Conservation (phyloP, 495 filamentous ascomycete genomes). For the Hypoxylon perforatum region DNA sequence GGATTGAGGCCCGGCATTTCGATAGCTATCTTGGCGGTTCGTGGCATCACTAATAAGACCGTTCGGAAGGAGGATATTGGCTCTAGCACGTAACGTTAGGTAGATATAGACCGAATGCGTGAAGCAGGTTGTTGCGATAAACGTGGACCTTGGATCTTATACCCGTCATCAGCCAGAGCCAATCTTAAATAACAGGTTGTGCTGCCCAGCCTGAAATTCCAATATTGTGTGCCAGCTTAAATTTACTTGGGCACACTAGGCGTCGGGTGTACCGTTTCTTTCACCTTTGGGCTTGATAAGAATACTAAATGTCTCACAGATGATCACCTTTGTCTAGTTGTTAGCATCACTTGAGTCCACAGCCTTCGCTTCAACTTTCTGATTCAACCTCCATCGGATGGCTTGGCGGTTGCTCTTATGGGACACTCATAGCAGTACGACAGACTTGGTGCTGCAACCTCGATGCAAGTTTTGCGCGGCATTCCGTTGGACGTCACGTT, state of each 20-base stretch:
- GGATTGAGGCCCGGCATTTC: conserved; percentile 36
- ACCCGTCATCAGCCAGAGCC: too few species aligned
- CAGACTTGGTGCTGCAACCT: conserved; percentile 24
- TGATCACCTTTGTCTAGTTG: conserved; percentile 16
- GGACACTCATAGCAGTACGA: conserved; percentile 33
- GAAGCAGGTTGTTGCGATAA: conserved; percentile 9
- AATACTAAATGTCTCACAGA: conserved; percentile 28
- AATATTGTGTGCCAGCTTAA: conserved; percentile 33
- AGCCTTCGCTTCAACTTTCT: conserved; percentile 9
- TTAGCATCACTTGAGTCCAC: conserved; percentile 12
- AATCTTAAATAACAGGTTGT: conserved; percentile 29
- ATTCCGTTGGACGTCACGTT: conserved; percentile 31
- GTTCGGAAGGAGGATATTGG: conserved; percentile 15
- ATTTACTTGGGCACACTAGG: conserved; percentile 25
- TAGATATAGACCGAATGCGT: conserved; percentile 20
- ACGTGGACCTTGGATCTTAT: conserved; percentile 13
- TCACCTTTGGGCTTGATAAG: conserved; percentile 14
- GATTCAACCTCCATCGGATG: conserved; percentile 10
- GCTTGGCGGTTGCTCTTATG: conserved; percentile 29
- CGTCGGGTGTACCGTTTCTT: conserved; percentile 14
- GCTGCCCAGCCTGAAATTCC: conserved; percentile 31
- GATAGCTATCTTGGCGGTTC: conserved; percentile 34
- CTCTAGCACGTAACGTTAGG: conserved; percentile 24
- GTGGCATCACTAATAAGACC: conserved; percentile 36
- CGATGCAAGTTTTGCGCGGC: conserved; percentile 31